Evolutionary conservation across 805 yeast species (phyloP), one percentile per base, ranked within the genome.

Genomic region (Saturnispora ahearnii): DNA sequence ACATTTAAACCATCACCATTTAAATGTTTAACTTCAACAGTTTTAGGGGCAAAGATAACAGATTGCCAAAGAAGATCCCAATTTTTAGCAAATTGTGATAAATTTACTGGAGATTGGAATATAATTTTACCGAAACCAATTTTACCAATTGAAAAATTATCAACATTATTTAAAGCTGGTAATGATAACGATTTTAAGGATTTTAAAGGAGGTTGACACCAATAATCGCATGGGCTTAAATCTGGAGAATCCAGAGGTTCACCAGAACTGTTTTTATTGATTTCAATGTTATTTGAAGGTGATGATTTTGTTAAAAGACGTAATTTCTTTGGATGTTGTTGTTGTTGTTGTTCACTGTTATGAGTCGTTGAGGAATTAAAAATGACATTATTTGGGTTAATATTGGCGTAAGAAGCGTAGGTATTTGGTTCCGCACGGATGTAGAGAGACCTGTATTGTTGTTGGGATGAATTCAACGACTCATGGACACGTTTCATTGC

Each of bases 1-100:
- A 84, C 85, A 59, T 86, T 86, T 47, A 86, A 60, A 1, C 90
- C 93, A 49, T 71, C 65, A 0, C 93, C 93, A 38, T 76, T 61
- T 0, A 80, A 71, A 2, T 89, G 89, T 49, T 81, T 78, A 0
- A 83, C 87, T 52, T 77, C 77, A 1, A 84, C 78, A 2, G 76
- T 68, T 51, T 73, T 73, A 8, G 68, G 66, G 32, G 74, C 71
- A 53, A 84, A 77, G 31, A 71, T 57, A 55, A 74, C 59, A 46
- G 66, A 58, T 42, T 78, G 72, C 64, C 74, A 62, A 55, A 71
- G 41, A 26, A 63, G 42, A 31, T 64, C 63, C 56, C 73, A 72
- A 13, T 70, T 67, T 4, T 68, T 62, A 41, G 74, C 71, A 46
- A 83, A 70, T 1, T 66, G 73, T 3, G 83, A 69, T 49, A 86